Evolutionary conservation across 1,284 basidiomycete species (phyloP).

Genomic region (Exobasidium rhododendri): DNA sequence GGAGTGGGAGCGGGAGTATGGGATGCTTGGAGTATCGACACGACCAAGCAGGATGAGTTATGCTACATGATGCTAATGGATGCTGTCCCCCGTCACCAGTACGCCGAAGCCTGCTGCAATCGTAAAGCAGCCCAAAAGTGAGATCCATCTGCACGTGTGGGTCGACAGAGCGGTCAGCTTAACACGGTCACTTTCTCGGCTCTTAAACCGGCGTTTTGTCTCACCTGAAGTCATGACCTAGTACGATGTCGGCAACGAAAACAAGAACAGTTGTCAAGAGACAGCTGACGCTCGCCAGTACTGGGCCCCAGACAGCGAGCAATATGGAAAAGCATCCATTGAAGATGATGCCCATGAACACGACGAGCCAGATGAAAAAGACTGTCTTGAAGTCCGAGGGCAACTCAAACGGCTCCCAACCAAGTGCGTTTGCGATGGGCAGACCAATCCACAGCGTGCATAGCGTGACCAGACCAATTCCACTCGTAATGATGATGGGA

Average conservation of each 20-base stretch:
- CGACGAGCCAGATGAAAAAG: constrained; percentile 29
- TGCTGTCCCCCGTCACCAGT: constrained; percentile 31
- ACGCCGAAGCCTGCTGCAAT: constrained; percentile 46
- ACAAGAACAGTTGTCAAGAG: constrained; percentile 47
- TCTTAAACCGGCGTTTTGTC: too few species aligned
- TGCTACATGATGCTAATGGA: too few species aligned
- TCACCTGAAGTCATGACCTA: constrained; percentile 34
- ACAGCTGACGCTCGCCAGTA: constrained; percentile 49
- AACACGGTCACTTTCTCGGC: too few species aligned
- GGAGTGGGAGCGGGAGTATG: too few species aligned
- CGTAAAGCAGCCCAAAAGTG: constrained; percentile 38
- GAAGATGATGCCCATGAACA: constrained; percentile 47
- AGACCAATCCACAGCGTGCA: constrained; percentile 44
- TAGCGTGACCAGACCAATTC: constrained; percentile 46
- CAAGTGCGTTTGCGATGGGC: constrained; percentile 31
- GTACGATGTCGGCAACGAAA: constrained; percentile 22
- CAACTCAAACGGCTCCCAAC: constrained; percentile 43
- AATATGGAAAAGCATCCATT: constrained; percentile 50
- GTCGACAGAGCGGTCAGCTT: too few species aligned
- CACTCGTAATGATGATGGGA: constrained; percentile 50
- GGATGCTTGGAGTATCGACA: too few species aligned
- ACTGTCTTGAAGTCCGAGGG: constrained; percentile 34
- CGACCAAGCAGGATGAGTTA: too few species aligned
- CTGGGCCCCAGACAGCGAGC: constrained; percentile 51
- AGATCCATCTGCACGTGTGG: constrained; percentile 30